Percentiles rank a stretch among this genome's conserved stretches.
phyloP scores from a whole-genome alignment of 2,329 filamentous ascomycete species.

The Fusarium nurragi region DNA sequence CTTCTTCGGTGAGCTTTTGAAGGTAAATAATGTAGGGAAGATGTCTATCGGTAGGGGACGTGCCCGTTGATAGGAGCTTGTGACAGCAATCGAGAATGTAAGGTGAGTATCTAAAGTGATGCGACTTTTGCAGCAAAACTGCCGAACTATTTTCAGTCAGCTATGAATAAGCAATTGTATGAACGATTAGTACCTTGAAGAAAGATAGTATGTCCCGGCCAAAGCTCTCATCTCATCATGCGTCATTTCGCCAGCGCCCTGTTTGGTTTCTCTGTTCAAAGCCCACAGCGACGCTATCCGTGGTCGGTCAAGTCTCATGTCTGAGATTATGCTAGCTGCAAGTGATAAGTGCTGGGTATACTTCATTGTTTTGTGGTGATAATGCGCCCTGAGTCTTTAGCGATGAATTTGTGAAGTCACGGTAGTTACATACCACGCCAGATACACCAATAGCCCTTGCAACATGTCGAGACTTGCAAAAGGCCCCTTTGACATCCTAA shows the following conservation, averaged over 20 bases:
- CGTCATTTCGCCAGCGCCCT: slow-evolving; percentile 27
- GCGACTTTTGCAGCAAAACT: slow-evolving; percentile 47
- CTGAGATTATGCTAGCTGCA: slow-evolving; percentile 46
- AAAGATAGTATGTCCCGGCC: slow-evolving; percentile 47
- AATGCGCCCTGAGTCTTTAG: slow-evolving; percentile 46
- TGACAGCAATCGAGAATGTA: slow-evolving; percentile 45
- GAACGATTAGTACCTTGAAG: slow-evolving; percentile 41
- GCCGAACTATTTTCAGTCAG: slow-evolving; percentile 18
- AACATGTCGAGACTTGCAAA: slow-evolving; percentile 46
- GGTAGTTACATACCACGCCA: slow-evolving; percentile 44
- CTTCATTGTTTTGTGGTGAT: slow-evolving; percentile 43
- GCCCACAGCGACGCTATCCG: slow-evolving; percentile 44
- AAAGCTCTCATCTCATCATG: slow-evolving; percentile 46
- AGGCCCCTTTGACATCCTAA: slow-evolving; percentile 36
- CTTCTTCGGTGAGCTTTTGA: slow-evolving; percentile 46
- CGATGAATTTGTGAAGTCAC: neutral
- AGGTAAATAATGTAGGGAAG: slow-evolving; percentile 46
- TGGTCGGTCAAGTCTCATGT: slow-evolving; percentile 46
- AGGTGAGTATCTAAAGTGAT: slow-evolving; percentile 40
- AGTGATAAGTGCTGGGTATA: slow-evolving; percentile 46
- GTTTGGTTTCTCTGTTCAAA: slow-evolving; percentile 38
- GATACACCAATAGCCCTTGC: slow-evolving; percentile 45
- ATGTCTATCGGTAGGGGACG: slow-evolving; percentile 41
- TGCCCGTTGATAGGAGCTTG: slow-evolving; percentile 17
- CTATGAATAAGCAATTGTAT: accelerated